Evolutionary conservation across 805 yeast species (phyloP).

Genomic region (Zygosaccharomyces pseudorouxii): DNA sequence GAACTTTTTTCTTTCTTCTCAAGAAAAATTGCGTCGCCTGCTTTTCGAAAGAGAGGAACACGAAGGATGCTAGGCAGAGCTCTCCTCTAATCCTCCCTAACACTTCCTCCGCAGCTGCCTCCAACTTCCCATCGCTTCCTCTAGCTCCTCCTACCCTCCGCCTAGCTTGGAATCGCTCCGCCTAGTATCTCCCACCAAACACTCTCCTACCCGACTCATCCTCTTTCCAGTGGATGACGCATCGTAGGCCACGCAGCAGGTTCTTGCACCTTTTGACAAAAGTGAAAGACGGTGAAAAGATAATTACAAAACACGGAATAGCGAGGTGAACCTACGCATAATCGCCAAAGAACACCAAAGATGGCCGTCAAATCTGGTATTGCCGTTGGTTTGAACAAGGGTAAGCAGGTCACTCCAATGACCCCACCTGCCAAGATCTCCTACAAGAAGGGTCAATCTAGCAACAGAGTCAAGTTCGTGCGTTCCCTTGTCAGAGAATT

Average conservation of each 20-base stretch:
- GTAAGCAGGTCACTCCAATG: slow-evolving; percentile 89
- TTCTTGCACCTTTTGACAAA: neutral
- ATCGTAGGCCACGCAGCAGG: neutral
- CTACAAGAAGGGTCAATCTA: slow-evolving; percentile 92
- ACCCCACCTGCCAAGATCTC: slow-evolving; percentile 85
- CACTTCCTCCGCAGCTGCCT: too few relatives aligned
- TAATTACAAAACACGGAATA: neutral
- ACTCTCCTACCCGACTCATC: neutral
- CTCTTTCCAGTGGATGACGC: neutral
- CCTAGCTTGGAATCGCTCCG: neutral
- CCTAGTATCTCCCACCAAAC: neutral
- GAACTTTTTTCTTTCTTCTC: neutral
- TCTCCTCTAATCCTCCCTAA: too few relatives aligned
- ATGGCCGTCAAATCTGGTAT: slow-evolving; percentile 63
- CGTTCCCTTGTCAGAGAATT: slow-evolving; percentile 95
- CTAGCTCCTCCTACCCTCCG: too few relatives aligned
- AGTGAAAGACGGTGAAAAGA: neutral
- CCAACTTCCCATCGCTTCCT: too few relatives aligned
- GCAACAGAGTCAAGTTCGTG: slow-evolving; percentile 95
- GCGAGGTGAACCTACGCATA: neutral
- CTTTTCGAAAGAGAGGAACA: neutral
- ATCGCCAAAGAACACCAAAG: slow-evolving; percentile 23
- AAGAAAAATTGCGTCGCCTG: neutral
- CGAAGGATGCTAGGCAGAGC: neutral
- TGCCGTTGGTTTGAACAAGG: slow-evolving; percentile 99